Evolutionary conservation across 2,329 filamentous ascomycete species (phyloP).

Genomic region (Allantophomopsis lycopodina): DNA sequence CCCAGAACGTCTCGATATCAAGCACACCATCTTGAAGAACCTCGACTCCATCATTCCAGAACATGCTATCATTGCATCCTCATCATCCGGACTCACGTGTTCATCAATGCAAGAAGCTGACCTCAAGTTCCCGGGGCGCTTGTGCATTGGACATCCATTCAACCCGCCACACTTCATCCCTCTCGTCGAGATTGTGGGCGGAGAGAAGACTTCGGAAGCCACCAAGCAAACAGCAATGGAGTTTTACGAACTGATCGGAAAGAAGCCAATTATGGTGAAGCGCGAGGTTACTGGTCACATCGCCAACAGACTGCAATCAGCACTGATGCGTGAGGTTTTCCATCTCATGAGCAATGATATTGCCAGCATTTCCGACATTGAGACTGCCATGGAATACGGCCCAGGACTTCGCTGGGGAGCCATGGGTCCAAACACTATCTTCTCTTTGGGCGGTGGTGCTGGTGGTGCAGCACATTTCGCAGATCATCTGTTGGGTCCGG

Average conservation of each 20-base stretch:
- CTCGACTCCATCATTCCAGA: too few species aligned
- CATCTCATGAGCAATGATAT: constrained; percentile 38
- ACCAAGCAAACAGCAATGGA: constrained; percentile 24
- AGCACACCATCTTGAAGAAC: too few species aligned
- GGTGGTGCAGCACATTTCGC: constrained; percentile 25
- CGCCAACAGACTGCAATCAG: constrained; percentile 42
- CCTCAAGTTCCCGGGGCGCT: constrained; percentile 17
- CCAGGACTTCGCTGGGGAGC: constrained; percentile 41
- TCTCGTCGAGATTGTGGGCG: constrained; percentile 41
- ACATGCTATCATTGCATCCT: too few species aligned
- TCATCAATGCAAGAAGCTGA: constrained; percentile 5
- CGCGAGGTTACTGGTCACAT: constrained; percentile 41
- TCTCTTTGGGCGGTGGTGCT: constrained; percentile 41
- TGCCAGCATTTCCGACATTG: constrained; percentile 34
- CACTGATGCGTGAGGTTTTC: constrained; percentile 38
- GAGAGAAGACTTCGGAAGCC: constrained; percentile 22
- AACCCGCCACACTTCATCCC: constrained; percentile 51
- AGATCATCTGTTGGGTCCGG: constrained; percentile 8
- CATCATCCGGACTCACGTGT: too few species aligned
- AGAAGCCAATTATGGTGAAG: constrained; percentile 30
- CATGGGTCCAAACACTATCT: constrained; percentile 41
- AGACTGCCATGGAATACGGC: constrained; percentile 33
- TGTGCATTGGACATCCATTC: constrained; percentile 45
- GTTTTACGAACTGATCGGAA: constrained; percentile 28
- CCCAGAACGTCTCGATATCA: too few species aligned